phyloP scores from a whole-genome alignment of 306 rosid species.

The Corylus heterophylla region DNA sequence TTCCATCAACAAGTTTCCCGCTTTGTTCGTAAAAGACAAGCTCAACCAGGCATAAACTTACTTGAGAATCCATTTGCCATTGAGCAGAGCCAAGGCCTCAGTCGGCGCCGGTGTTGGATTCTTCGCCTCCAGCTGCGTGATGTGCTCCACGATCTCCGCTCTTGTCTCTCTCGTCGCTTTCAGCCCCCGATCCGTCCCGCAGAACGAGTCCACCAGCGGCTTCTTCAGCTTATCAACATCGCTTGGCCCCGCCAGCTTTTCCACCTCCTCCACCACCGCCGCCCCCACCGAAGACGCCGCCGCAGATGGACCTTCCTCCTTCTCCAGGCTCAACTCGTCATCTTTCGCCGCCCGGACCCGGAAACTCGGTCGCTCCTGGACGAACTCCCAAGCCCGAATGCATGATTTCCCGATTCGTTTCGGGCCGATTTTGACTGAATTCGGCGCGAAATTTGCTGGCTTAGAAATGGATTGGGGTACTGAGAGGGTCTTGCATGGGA shows the following conservation, averaged over 20 bases:
- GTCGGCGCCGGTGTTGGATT: constrained; percentile 90
- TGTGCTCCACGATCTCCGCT: constrained; percentile 88
- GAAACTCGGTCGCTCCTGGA: constrained; percentile 20
- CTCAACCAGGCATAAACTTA: constrained; percentile 28
- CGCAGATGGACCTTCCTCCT: constrained; percentile 23
- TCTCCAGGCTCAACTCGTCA: constrained; percentile 55
- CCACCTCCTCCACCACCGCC: constrained; percentile 40
- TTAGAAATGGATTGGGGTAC: constrained; percentile 31
- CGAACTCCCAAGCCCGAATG: constrained; percentile 18
- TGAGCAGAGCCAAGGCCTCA: constrained; percentile 76
- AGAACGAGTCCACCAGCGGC: constrained; percentile 68
- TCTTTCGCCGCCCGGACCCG: constrained; percentile 41
- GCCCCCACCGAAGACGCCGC: constrained; percentile 9
- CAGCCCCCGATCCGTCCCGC: constrained; percentile 81
- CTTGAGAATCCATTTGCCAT: constrained; percentile 96
- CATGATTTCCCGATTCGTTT: constrained; percentile 24
- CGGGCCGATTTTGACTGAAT: constrained; percentile 24
- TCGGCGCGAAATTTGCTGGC: constrained; percentile 36
- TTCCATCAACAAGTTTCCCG: background rate
- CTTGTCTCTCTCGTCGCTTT: constrained; percentile 74
- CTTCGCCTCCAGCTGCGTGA: constrained; percentile 77
- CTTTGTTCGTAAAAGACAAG: background rate
- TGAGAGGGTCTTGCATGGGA: constrained; percentile 44
- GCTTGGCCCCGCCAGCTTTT: constrained; percentile 30
- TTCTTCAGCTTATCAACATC: constrained; percentile 65